Percentiles rank a stretch among this genome's conserved stretches.
phyloP scores from a whole-genome alignment of 495 filamentous ascomycete genomes.

The Daldinia caldariorum region DNA sequence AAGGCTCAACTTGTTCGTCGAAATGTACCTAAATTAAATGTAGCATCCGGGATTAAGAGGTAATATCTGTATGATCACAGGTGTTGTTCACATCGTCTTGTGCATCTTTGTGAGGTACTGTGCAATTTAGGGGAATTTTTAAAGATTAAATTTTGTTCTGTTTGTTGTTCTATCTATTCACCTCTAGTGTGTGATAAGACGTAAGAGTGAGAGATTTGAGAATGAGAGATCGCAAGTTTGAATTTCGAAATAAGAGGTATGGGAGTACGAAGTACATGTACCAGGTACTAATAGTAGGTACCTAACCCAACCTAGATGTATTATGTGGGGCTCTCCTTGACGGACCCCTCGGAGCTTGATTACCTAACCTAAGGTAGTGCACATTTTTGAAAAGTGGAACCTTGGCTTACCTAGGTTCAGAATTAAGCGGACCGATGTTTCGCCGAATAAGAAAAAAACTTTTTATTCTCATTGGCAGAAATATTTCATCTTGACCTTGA shows the following conservation, averaged over 20 bases:
- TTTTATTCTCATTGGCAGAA: conserved; percentile 1
- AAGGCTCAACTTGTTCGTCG: not conserved
- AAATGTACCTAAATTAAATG: not conserved
- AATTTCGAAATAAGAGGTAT: too few relatives aligned
- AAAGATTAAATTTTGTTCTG: not conserved
- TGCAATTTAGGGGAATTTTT: not conserved
- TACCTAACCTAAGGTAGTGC: too few relatives aligned
- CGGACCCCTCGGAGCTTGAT: too few relatives aligned
- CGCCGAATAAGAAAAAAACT: not conserved
- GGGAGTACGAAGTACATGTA: too few relatives aligned
- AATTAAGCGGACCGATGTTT: conserved; percentile 8
- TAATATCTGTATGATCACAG: not conserved
- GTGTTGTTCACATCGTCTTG: not conserved
- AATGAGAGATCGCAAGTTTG: too few relatives aligned
- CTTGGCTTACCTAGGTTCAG: too few relatives aligned
- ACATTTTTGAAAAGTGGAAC: not conserved
- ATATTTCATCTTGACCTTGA: conserved; percentile 26
- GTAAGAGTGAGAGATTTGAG: not conserved
- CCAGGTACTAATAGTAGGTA: too few relatives aligned
- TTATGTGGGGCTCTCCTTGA: too few relatives aligned
- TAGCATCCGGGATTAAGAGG: conserved; percentile 1
- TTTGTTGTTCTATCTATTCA: not conserved
- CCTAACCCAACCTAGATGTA: too few relatives aligned
- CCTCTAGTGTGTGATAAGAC: not conserved
- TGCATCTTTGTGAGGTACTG: not conserved